Base-by-base conservation (phyloP, 495 filamentous ascomycete species). In the Penicillium macrosclerotiorum region DNA sequence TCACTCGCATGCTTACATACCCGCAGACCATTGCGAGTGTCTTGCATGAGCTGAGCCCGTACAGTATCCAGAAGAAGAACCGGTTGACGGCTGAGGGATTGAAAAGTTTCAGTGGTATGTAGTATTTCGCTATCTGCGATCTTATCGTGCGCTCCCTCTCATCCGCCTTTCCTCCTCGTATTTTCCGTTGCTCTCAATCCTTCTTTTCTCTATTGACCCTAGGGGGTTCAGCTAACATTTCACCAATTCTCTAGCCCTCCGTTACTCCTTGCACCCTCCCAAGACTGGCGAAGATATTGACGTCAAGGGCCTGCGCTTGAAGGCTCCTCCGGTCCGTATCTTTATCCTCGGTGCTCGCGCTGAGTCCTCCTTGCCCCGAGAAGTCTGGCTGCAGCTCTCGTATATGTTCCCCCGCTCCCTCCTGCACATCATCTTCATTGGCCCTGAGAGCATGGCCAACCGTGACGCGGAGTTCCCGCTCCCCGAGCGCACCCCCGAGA, bases 281-380 rank as follows among this genome's bases (percentile, higher is more conserved):
- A 82, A 75, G 41, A 77, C 81, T 2, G 93, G 93, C 41, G 83
- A 82, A 51, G 86, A 86, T 26, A 62, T 68, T 38, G 82, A 81
- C 47, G 81, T 96, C 39, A 85, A 88, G 64, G 86, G 86, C 36
- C 77, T 97, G 17, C 83, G 89, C 14, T 78, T 86, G 29, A 86
- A 82, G 56, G 84, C 94, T 3, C 93, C 93, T 4, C 84, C 93
- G 1, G 80, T 95, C 23, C 86, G 93, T 16, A 73, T 99, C 42
- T 99, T 99, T 67, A 85, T 97, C 36, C 81, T 99, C 7, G 93
- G 93, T 29, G 93, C 93, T 3, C 90, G 93, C 14, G 94, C 93
- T 23, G 93, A 99, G 64, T 96, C 93, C 14, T 96, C 90, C 11
- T 81, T 97, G 2, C 93, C 93, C 8, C 85, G 94, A 31, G 85